Conservation (phyloP, 1,284 basidiomycete genomes). For the Cronartium quercuum region DNA sequence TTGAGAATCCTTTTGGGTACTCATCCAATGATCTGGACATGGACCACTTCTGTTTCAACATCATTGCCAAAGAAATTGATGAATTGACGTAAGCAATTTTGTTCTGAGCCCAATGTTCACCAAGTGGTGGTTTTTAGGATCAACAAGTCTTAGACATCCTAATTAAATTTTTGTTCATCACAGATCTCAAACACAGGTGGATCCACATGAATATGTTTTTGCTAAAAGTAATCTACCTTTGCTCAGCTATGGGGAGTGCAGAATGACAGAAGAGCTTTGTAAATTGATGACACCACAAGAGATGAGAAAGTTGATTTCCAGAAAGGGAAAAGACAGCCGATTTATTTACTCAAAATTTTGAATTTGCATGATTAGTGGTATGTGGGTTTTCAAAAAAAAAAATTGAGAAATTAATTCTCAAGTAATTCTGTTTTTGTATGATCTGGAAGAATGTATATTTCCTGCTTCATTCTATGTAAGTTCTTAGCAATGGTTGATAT, state of each 20-base stretch:
- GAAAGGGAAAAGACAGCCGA: background rate
- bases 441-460: too few species aligned
- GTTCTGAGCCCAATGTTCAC: background rate
- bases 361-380: too few species aligned
- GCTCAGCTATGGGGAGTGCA: background rate
- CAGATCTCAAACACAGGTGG: background rate
- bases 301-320: background rate
- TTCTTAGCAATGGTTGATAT: too few species aligned
- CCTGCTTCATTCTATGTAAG: too few species aligned
- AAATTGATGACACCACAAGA: background rate
- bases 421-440: too few species aligned
- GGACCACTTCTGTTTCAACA: background rate
- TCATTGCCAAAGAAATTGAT: background rate
- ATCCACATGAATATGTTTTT: background rate
- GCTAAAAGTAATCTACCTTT: background rate
- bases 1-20: slow-evolving; percentile 5
- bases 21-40: background rate
- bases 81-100: slow-evolving; percentile 3
- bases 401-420: too few species aligned
- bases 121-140: background rate
- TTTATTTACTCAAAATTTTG: too few species aligned
- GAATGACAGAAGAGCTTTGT: background rate
- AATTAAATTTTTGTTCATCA: background rate
- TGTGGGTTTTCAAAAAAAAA: too few species aligned
- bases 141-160: background rate